phyloP scores from a whole-genome alignment of 495 filamentous ascomycete species.

The Margaritispora aquatica region DNA sequence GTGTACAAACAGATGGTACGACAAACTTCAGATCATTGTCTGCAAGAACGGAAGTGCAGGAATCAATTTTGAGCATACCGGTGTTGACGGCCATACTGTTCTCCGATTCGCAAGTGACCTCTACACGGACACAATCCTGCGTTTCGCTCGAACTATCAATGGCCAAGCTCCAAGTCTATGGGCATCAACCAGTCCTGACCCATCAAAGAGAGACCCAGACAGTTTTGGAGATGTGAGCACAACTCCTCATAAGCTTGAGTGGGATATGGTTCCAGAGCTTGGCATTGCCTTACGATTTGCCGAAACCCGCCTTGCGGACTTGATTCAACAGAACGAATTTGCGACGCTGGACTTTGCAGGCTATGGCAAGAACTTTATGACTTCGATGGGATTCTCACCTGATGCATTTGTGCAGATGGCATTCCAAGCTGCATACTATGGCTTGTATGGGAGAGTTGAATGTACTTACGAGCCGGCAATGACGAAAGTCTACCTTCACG shows the following conservation, averaged over 20 bases:
- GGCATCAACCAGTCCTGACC: slow-evolving; percentile 87
- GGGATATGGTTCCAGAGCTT: slow-evolving; percentile 94
- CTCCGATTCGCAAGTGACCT: slow-evolving; percentile 92
- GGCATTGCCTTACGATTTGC: slow-evolving; percentile 89
- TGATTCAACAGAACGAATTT: slow-evolving; percentile 97
- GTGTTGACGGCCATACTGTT: slow-evolving; percentile 96
- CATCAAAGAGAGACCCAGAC: slow-evolving; percentile 84
- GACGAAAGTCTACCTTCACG: slow-evolving; percentile 92
- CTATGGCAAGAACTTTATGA: slow-evolving; percentile 97
- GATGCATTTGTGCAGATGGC: slow-evolving; percentile 99
- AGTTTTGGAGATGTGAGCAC: slow-evolving; percentile 94
- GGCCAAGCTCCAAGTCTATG: slow-evolving; percentile 87
- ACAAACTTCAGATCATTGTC: slow-evolving; percentile 98
- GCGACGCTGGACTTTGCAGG: slow-evolving; percentile 80
- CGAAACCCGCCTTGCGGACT: slow-evolving; percentile 87
- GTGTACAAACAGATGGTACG: slow-evolving; percentile 98
- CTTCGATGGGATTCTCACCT: slow-evolving; percentile 90
- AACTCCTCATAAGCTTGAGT: slow-evolving; percentile 92
- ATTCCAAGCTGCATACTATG: slow-evolving; percentile 97
- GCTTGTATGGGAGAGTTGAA: slow-evolving; percentile 88
- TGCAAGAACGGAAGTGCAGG: slow-evolving; percentile 97
- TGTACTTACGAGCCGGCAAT: slow-evolving; percentile 97
- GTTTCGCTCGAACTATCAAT: slow-evolving; percentile 94
- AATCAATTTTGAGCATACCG: slow-evolving; percentile 99
- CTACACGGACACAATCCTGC: slow-evolving; percentile 96